phyloP scores from a whole-genome alignment of 1,139 yeast genomes.

The Magnusiomyces fungicola region DNA sequence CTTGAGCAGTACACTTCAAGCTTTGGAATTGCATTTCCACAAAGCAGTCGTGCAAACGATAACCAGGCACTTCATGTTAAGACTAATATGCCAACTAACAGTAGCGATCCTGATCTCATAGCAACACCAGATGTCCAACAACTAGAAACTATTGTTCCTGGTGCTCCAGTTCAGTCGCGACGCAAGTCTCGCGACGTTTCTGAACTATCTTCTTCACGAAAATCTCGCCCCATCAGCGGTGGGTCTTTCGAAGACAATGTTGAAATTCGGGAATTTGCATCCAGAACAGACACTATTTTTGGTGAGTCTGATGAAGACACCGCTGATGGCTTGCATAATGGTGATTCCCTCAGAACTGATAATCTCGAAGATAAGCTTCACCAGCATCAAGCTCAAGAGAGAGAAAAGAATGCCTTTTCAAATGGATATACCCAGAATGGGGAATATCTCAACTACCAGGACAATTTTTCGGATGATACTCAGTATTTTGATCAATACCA shows the following conservation, averaged over 20 bases:
- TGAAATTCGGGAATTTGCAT: neutral
- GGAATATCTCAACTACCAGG: neutral
- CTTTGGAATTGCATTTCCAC: neutral
- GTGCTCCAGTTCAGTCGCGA: neutral
- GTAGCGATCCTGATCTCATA: no score
- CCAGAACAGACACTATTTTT: neutral
- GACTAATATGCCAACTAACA: no score
- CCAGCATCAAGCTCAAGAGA: neutral
- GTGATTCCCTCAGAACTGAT: neutral
- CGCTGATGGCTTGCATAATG: neutral
- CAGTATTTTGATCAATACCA: neutral
- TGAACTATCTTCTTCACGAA: neutral
- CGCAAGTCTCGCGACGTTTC: neutral
- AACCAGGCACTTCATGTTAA: no score
- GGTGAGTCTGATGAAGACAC: constrained; percentile 2
- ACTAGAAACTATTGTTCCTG: neutral
- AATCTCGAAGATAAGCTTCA: neutral
- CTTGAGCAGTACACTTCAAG: neutral
- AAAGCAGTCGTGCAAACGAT: neutral
- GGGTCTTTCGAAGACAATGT: neutral
- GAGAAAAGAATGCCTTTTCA: neutral
- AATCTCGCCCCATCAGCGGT: neutral
- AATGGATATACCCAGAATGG: neutral
- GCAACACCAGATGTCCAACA: neutral
- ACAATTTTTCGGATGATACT: neutral